A percentile compares a stretch with the other conserved stretches of the same genome.
Evolutionary conservation across 1,284 basidiomycete species (phyloP).

Genomic region (Trichosporon sp.): DNA sequence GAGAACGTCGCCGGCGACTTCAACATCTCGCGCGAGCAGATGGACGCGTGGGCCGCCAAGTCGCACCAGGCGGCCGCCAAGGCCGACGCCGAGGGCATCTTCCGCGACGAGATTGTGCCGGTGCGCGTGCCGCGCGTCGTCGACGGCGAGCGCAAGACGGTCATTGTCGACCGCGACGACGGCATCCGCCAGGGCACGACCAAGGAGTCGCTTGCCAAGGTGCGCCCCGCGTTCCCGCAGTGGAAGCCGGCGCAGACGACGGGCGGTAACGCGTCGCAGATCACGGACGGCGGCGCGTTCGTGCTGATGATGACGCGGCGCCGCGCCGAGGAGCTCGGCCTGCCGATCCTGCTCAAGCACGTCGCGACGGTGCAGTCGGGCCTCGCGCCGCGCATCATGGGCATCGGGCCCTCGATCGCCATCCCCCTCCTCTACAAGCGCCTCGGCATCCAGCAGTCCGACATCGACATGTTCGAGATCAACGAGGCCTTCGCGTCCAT

Average conservation of each 20-base stretch:
- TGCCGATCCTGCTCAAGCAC: slow-evolving; percentile 91
- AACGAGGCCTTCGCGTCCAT: slow-evolving; percentile 86
- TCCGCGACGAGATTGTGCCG: slow-evolving; percentile 86
- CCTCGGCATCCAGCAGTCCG: slow-evolving; percentile 62
- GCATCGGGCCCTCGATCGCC: slow-evolving; percentile 79
- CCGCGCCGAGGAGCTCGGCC: slow-evolving; percentile 77
- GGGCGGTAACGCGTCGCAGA: slow-evolving; percentile 76
- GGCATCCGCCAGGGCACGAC: slow-evolving; percentile 91
- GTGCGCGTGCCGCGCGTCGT: slow-evolving; percentile 55
- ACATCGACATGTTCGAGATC: slow-evolving; percentile 79
- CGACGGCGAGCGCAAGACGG: slow-evolving; percentile 53
- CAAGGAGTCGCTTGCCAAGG: slow-evolving; percentile 73
- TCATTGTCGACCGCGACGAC: slow-evolving; percentile 81
- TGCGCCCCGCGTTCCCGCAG: slow-evolving; percentile 88
- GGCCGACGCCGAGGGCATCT: slow-evolving; percentile 83
- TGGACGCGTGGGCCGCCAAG: slow-evolving; percentile 77
- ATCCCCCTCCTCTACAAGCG: slow-evolving; percentile 68
- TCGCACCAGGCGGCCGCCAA: slow-evolving; percentile 80
- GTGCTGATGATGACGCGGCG: slow-evolving; percentile 83
- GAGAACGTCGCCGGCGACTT: slow-evolving; percentile 89
- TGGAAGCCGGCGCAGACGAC: slow-evolving; percentile 79
- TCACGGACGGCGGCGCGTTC: slow-evolving; percentile 94
- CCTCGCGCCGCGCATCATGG: slow-evolving; percentile 81
- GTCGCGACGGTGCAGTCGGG: slow-evolving; percentile 73
- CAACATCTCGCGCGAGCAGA: slow-evolving; percentile 70